A percentile compares a stretch with the other conserved stretches of the same genome.
Evolutionary conservation across 2,329 filamentous ascomycete genomes (phyloP).

Genomic region (Fusarium albosuccineum): DNA sequence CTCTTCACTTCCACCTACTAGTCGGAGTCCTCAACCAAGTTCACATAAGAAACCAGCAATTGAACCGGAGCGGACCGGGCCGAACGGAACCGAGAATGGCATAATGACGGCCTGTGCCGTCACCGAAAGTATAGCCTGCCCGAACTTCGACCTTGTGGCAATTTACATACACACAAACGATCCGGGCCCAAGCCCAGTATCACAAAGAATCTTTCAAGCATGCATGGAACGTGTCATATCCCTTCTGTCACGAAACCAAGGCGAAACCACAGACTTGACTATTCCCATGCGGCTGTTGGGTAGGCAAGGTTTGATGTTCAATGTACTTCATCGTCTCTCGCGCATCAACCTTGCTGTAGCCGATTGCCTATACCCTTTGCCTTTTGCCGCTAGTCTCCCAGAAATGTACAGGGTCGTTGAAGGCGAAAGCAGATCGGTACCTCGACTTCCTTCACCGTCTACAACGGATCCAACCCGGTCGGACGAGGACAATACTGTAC

Average conservation of each 20-base stretch:
- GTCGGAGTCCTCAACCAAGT: no score
- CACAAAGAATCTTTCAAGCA: not conserved
- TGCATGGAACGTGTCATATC: conserved; percentile 8
- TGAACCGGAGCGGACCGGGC: no score
- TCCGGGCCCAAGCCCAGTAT: not conserved
- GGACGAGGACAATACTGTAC: conserved; percentile 5
- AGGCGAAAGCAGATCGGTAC: not conserved
- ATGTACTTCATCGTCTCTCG: not conserved
- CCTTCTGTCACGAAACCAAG: not conserved
- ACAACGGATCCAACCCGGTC: not conserved
- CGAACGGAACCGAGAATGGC: no score
- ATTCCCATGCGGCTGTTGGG: conserved; percentile 7
- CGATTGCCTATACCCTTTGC: not conserved
- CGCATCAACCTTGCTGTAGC: not conserved
- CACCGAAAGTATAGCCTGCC: not conserved
- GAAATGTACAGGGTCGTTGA: conserved; percentile 12
- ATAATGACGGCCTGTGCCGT: not conserved
- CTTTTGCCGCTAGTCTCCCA: not conserved
- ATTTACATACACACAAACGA: not conserved
- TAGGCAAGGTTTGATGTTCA: not conserved
- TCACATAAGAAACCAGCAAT: no score
- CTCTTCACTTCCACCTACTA: no score
- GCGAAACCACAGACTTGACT: not conserved
- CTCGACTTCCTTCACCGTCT: conserved; percentile 2
- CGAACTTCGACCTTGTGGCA: not conserved